Percentiles rank a stretch among this genome's conserved stretches.
phyloP scores from a whole-genome alignment of 2,329 filamentous ascomycete species.

The Hypoxylon sp. region DNA sequence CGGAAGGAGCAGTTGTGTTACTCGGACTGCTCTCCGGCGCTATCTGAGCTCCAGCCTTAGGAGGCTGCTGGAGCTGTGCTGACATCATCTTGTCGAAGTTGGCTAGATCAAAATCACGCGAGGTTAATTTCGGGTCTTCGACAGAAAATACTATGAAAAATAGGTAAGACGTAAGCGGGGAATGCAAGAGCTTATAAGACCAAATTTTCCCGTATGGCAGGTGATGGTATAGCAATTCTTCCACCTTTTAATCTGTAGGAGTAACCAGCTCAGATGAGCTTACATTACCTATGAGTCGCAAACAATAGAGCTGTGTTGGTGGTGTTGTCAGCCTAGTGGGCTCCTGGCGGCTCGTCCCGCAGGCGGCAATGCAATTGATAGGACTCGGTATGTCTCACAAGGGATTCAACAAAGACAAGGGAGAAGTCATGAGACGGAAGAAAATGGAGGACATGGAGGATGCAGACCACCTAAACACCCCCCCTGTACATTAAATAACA shows the following conservation, averaged over 20 bases:
- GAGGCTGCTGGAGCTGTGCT: conserved; percentile 52
- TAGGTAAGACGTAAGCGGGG: conserved; percentile 1
- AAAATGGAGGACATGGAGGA: conserved; percentile 6
- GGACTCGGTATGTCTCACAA: conserved; percentile 11
- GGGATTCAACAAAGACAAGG: neutral
- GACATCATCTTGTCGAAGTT: conserved; percentile 52
- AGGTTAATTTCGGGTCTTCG: conserved; percentile 9
- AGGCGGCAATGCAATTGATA: neutral
- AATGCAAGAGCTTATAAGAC: conserved; percentile 3
- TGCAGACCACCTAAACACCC: no score
- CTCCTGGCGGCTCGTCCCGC: conserved; percentile 2
- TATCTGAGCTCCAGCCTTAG: conserved; percentile 34
- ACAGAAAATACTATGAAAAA: neutral
- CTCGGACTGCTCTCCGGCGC: conserved; percentile 15
- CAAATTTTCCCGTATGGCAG: conserved; percentile 23
- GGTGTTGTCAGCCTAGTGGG: conserved; percentile 6
- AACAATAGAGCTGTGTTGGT: conserved; percentile 9
- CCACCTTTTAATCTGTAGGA: conserved; percentile 26
- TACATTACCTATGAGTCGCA: conserved; percentile 16
- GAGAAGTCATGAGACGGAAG: conserved; percentile 10
- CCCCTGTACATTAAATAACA: no score
- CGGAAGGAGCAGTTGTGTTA: conserved; percentile 30
- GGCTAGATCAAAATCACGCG: conserved; percentile 14
- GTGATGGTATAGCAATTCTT: conserved; percentile 6
- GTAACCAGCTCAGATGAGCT: conserved; percentile 33